Evolutionary conservation across 1,139 yeast species (phyloP), one percentile per base, ranked within the genome.

Genomic region (Suhomyces terraborum): DNA sequence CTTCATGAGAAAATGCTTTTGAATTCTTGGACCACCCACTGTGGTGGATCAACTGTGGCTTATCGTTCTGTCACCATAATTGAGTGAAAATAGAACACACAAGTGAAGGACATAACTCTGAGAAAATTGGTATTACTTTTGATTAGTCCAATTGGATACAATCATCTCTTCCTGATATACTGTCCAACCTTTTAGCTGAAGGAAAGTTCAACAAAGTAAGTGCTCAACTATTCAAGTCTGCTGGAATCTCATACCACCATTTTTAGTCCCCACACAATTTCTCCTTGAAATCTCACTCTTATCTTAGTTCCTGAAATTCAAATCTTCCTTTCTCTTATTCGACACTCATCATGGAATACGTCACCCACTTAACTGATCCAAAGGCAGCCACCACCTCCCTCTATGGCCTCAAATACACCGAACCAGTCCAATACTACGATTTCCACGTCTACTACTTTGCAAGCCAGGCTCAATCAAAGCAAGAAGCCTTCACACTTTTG

Each of bases 381-480:
- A 40, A 51, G 12, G 46, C 49, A 17, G 62, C 63, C 14, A 51
- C 55, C 19, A 56, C 45, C 6, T 61, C 67, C n/a, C 42, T 32
- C 6, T 40, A 49, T 32, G 61, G 59, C 2, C 51, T 65, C 17
- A 36, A 48, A 13, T 65, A 38, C 46, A 50, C 55, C 1, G 47
- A 50, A 33, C 69, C 69, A 1, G 57, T 65, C 16, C 54, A 64
- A 38, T 66, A 61, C 48, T 65, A 64, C 47, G 70, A 66, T 43
- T 65, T 66, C 47, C 70, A 66, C 45, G 56, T 66, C 8, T 66
- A 66, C 48, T 65, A 64, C 43, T 55, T 43, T 36, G 63, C 60
- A 18, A 62, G 55, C 28, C 53, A 55, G 22, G 36, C 38, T 8
- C 22, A 32, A 5, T 55, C 65, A 9, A 40, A 47, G 4, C 26